These are phyloP conservation scores for Jamesozyma jinghongensis DNA, from an alignment of 805 yeast species.

Conservation along the genomic window DNA sequence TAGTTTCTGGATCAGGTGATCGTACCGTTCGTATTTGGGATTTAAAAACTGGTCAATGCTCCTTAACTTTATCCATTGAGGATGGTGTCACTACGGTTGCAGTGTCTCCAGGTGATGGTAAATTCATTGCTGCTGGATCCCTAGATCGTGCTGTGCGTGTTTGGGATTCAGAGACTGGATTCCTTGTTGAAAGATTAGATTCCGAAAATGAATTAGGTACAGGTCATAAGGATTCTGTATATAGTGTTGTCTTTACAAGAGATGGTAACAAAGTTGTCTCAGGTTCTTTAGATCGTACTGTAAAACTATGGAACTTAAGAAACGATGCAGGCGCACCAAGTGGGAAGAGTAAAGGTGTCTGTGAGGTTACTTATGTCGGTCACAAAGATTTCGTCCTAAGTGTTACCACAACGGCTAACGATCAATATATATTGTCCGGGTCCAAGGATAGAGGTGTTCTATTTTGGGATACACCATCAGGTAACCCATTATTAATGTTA, in stretches of 20 bases:
- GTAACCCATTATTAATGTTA: conserved; percentile 87
- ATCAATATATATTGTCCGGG: conserved; percentile 84
- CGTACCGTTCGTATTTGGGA: conserved; percentile 97
- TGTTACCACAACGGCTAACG: conserved; percentile 90
- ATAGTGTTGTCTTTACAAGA: conserved; percentile 87
- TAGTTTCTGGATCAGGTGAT: conserved; percentile 94
- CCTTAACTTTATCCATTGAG: conserved; percentile 83
- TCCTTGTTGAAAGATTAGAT: conserved; percentile 84
- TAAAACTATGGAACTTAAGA: conserved; percentile 89
- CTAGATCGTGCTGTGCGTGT: conserved; percentile 91
- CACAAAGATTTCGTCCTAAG: conserved; percentile 93
- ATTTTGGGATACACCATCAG: conserved; percentile 90
- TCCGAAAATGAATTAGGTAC: conserved; percentile 80
- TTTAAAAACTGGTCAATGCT: conserved; percentile 76
- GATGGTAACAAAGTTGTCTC: conserved; percentile 88
- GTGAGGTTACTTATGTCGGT: conserved; percentile 90
- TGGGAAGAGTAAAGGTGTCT: conserved; percentile 39
- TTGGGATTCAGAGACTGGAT: conserved; percentile 93
- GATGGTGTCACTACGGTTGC: conserved; percentile 99
- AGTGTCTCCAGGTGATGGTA: conserved; percentile 92
- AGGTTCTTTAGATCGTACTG: conserved; percentile 92
- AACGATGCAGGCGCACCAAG: conserved; percentile 13
- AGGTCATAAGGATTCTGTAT: conserved; percentile 94
- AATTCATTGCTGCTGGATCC: conserved; percentile 93
- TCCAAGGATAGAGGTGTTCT: conserved; percentile 96